Evolutionary conservation across 768 basidiomycete genomes (phyloP), one percentile per base, ranked within the genome.

Genomic region (Macrocybe gigantea): DNA sequence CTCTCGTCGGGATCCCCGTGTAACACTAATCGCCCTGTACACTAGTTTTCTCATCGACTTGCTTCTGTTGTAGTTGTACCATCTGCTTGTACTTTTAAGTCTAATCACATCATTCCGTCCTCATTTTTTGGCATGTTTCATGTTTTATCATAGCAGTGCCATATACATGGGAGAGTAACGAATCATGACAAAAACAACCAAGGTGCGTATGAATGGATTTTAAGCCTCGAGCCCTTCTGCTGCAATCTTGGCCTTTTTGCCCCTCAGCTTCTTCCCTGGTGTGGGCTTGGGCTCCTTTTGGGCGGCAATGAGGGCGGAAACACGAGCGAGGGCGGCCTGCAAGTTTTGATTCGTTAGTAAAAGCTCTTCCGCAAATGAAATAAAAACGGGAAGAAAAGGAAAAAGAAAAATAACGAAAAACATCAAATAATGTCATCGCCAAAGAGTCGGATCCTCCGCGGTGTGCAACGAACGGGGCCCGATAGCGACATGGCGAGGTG

Each of bases 401-500:
- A 41, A 51, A 46, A 45, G 49, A 46, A 45, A 53, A 48, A 49
- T 43, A 34, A 48, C 49, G 48, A 53, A 50, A 49, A 54, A 52
- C 47, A 47, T 53, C 12, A 13, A 52, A 44, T 42, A 50, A 64
- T 85, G 82, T 85, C 50, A 82, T 73, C 77, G 73, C 76, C 83
- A 83, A 78, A 70, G 80, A 77, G 84, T 85, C 83, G 80, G 83
- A 67, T 64, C 61, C 62, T 43, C 74, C 77, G 78, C 83, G 75
- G 61, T 49, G 63, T 65, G 72, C 62, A 68, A 67, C 73, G 74
- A 75, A 83, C 82, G 80, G 73, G 64, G 69, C 64, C 83, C 83
- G 83, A 86, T 85, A 86, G 84, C 82, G 83, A 83, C 78, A 79
- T 76, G 81, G 76, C 70, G 75, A 72, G 71, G 51, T 77, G 64